Conservation (phyloP, 2,329 filamentous ascomycete species). For the Colletotrichum agaves region DNA sequence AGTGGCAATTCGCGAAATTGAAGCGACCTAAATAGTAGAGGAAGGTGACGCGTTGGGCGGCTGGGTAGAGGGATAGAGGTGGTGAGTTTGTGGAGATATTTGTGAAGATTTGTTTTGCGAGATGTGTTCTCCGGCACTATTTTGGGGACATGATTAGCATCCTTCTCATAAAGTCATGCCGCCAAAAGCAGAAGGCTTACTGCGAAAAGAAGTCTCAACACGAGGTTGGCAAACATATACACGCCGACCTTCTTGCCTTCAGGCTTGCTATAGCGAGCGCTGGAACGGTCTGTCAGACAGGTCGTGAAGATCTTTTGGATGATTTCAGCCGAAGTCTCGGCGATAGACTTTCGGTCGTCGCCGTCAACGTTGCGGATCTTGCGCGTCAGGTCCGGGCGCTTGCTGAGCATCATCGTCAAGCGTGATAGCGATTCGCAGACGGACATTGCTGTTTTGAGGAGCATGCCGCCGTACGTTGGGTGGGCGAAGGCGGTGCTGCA, state of each 20-base stretch:
- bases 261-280: slow-evolving; percentile 72
- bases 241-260: slow-evolving; percentile 89
- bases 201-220: slow-evolving; percentile 87
- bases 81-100: slow-evolving; percentile 88
- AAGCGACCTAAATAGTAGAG: slow-evolving; percentile 95
- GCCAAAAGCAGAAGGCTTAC: slow-evolving; percentile 54
- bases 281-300: slow-evolving; percentile 83
- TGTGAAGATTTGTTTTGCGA: slow-evolving; percentile 88
- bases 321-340: slow-evolving; percentile 88
- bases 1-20: slow-evolving; percentile 86
- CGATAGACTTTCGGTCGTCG: slow-evolving; percentile 79
- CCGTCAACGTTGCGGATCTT: slow-evolving; percentile 72
- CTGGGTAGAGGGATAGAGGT: slow-evolving; percentile 83
- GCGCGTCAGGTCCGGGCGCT: slow-evolving; percentile 79
- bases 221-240: slow-evolving; percentile 92
- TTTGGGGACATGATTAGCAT: too few relatives aligned
- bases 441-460: slow-evolving; percentile 85
- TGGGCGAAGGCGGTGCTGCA: slow-evolving; percentile 86
- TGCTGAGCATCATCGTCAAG: slow-evolving; percentile 86
- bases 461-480: slow-evolving; percentile 80
- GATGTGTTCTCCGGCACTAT: slow-evolving; percentile 83
- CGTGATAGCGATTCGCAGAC: slow-evolving; percentile 83
- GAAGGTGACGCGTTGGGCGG: slow-evolving; percentile 88
- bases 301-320: slow-evolving; percentile 92
- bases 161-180: too few relatives aligned